Conservation (phyloP, 176 grass and related monocot species). For the Rhynchospora tenuis region DNA sequence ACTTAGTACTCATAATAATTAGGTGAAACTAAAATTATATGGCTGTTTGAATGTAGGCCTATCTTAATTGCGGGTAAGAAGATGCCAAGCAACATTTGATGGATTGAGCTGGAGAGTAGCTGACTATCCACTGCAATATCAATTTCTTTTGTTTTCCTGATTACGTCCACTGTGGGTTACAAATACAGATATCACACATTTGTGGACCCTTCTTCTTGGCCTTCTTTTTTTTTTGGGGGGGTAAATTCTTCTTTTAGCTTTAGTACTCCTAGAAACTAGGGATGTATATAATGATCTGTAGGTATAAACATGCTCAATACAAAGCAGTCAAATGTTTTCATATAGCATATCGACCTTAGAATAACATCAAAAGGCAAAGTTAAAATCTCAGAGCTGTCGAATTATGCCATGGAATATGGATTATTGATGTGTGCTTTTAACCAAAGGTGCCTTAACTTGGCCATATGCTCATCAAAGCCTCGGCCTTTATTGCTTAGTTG, state of each 20-base stretch:
- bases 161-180: background rate
- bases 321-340: background rate
- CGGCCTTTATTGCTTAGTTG: background rate
- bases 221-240: no score
- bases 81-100: background rate
- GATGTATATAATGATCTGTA: slow-evolving; percentile 3
- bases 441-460: background rate
- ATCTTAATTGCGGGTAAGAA: background rate
- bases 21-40: background rate
- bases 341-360: background rate
- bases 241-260: background rate
- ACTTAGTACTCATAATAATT: background rate
- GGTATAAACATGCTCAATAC: background rate
- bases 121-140: background rate
- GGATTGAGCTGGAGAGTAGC: background rate
- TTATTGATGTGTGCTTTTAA: no score
- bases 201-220: background rate
- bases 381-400: background rate
- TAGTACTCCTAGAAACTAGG: background rate
- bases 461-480: background rate
- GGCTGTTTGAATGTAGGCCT: background rate
- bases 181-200: background rate
- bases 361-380: background rate
- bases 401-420: background rate
- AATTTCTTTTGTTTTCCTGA: background rate